Evolutionary conservation across 2,329 filamentous ascomycete genomes (phyloP), one percentile per base, ranked within the genome.

Genomic region (Didymella pomorum): DNA sequence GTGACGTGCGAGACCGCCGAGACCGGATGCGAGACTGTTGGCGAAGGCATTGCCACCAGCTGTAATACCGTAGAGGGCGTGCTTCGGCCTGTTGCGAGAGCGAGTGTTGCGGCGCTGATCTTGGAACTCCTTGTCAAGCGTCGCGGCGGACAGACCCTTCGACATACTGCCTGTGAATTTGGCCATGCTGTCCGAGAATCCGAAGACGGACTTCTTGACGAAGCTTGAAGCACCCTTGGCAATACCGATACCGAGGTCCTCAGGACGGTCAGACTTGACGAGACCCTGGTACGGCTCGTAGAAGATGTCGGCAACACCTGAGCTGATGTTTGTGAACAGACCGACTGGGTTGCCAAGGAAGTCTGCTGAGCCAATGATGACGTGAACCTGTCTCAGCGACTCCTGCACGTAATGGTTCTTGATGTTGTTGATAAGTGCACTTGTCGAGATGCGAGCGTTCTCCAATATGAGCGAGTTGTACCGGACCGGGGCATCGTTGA

Each of bases 251-350:
- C 95, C 96, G 54, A 99, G 88, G 65, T 99, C 94, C 76, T 98
- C 94, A 2, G 95, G 96, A 66, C 91, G 87, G 76, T 99, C 95
- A 0, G 93, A 96, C 84, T 96, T 92, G 76, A 99, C 96, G 47
- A 99, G 86, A 21, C 96, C 92, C 80, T 99, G 95, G 79, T 99
- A 99, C 35, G 95, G 95, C 76, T 99, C 96, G 82, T 99, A 99
- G 81, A 99, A 99, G 74, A 99, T 97, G 75, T 97, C 95, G 20
- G 92, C 93, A 52, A 99, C 92, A 68, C 96, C 95, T 44, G 95
- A 99, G 69, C 92, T 96, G 77, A 99, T 91, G 74, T 94, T 99
- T 81, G 96, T 98, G 87, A 99, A 99, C 42, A 99, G 82, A 43
- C 95, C 95, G 16, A 99, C 96, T 0, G 95, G 95, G 70, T 99